These are phyloP conservation scores for Bipolaris victoriae DNA, from an alignment of 2,329 filamentous ascomycete genomes.

Conservation along the genomic window DNA sequence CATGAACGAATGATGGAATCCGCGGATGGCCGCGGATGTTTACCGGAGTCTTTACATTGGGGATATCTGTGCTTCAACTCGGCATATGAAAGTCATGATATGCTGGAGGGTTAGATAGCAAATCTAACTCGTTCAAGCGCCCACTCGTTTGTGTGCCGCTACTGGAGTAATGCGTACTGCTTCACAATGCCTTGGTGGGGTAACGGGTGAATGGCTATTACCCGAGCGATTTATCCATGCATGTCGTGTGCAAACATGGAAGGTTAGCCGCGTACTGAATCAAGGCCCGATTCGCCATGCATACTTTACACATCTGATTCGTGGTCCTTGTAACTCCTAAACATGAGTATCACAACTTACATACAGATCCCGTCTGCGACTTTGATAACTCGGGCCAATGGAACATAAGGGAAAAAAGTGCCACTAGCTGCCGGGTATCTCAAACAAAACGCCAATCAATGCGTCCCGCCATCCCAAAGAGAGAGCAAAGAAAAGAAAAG, in stretches of 20 bases:
- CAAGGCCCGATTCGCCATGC: neutral
- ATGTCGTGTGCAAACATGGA: neutral
- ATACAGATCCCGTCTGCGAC: neutral
- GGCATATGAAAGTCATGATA: constrained; percentile 48
- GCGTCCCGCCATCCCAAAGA: neutral
- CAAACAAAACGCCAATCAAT: constrained; percentile 22
- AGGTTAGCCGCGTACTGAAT: neutral
- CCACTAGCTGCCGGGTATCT: constrained; percentile 25
- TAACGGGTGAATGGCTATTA: neutral
- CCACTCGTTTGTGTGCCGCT: constrained; percentile 18
- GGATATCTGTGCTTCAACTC: constrained; percentile 44
- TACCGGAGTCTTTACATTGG: constrained; percentile 47
- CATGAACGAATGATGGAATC: constrained; percentile 40
- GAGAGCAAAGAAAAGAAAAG: neutral
- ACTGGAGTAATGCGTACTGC: constrained; percentile 5
- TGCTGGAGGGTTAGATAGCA: constrained; percentile 47
- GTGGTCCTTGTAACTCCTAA: neutral
- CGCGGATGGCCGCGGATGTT: constrained; percentile 41
- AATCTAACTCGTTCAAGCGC: constrained; percentile 45
- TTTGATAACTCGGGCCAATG: constrained; percentile 7
- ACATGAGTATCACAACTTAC: neutral
- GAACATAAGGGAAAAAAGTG: neutral
- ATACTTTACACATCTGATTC: neutral
- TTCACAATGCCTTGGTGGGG: neutral
- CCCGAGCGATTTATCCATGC: neutral